Percentiles rank a stretch among this genome's conserved stretches.
These are phyloP conservation scores for Ballota nigra DNA, from an alignment of 257 asterid species.

Conservation along the genomic window DNA sequence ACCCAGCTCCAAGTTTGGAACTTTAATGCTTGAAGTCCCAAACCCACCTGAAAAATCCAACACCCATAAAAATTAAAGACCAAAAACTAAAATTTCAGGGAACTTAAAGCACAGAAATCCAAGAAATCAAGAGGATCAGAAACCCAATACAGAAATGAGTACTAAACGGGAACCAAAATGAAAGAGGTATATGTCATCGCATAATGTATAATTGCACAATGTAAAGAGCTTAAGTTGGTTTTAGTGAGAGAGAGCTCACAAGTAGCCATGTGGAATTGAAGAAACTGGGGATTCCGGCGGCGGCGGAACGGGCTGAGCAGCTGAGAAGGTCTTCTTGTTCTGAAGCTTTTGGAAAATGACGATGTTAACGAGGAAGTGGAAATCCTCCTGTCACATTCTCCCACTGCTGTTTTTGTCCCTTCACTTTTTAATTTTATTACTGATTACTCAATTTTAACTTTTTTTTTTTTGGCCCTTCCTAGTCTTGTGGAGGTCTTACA, in stretches of 20 bases:
- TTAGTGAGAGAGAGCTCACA: slow-evolving; percentile 21
- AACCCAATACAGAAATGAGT: background rate
- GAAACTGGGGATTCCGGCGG: background rate
- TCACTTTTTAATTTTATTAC: background rate
- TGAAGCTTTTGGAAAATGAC: slow-evolving; percentile 1
- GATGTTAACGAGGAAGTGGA: slow-evolving; percentile 12
- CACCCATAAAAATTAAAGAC: background rate
- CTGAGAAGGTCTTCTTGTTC: background rate
- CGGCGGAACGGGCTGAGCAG: background rate
- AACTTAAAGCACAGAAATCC: background rate
- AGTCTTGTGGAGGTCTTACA: background rate
- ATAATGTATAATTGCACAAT: background rate
- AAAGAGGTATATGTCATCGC: background rate
- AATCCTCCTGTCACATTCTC: background rate
- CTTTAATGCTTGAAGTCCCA: slow-evolving; percentile 53
- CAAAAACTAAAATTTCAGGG: background rate
- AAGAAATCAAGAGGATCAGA: background rate
- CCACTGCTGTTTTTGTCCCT: no score
- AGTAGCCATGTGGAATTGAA: slow-evolving; percentile 29
- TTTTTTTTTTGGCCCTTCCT: background rate
- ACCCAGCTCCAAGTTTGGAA: slow-evolving; percentile 39
- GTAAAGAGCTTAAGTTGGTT: background rate
- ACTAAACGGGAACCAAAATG: background rate
- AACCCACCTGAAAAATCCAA: slow-evolving; percentile 43
- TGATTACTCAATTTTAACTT: background rate